Conservation (phyloP, 345 rosid genomes). For the Linum tenue region DNA sequence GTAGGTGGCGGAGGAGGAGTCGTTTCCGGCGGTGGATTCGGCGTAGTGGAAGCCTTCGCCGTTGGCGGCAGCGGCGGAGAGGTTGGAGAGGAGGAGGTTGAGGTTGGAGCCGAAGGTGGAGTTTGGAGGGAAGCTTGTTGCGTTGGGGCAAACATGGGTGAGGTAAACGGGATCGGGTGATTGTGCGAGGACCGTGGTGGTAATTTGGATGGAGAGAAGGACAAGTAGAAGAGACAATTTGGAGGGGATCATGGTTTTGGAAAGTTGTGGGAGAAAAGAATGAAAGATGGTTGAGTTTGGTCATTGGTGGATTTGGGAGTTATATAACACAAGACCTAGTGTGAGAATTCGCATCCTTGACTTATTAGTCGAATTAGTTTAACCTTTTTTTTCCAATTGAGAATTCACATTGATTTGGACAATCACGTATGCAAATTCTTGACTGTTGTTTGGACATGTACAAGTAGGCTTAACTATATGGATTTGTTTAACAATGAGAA, state of each 20-base stretch:
- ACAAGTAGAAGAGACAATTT: neutral
- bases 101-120: constrained; percentile 17
- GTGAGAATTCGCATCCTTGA: too few relatives aligned
- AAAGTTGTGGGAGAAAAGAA: too few relatives aligned
- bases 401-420: too few relatives aligned
- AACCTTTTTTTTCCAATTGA: too few relatives aligned
- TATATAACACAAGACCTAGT: too few relatives aligned
- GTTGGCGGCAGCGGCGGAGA: constrained; percentile 17
- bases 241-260: neutral
- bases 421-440: too few relatives aligned
- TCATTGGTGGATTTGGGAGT: too few relatives aligned
- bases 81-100: constrained; percentile 16
- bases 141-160: constrained; percentile 6
- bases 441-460: too few relatives aligned
- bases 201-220: neutral
- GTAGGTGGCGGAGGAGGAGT: constrained; percentile 9
- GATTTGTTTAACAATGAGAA: too few relatives aligned
- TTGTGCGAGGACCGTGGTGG: neutral
- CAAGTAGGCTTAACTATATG: too few relatives aligned
- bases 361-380: too few relatives aligned
- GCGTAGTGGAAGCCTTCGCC: constrained; percentile 13
- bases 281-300: too few relatives aligned
- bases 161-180: neutral
- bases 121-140: constrained; percentile 9
- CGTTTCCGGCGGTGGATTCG: constrained; percentile 11